Conservation (phyloP, 2,329 filamentous ascomycete species). For the Pestalotiopsis sp. region DNA sequence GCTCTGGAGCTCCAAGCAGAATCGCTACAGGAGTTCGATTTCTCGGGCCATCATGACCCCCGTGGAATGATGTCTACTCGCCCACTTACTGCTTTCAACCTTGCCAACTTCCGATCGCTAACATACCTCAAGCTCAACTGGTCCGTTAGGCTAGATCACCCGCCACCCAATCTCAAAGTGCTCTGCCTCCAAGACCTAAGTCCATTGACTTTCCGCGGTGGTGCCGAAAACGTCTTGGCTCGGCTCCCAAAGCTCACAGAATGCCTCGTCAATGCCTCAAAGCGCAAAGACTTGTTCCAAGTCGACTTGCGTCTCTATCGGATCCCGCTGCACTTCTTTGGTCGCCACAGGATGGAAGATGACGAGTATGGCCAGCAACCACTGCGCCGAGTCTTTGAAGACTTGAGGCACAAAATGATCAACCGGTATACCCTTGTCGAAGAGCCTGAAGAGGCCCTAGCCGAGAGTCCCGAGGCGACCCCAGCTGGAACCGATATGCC, state of each 20-base stretch:
- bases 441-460: neutral
- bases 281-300: neutral
- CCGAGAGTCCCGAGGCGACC: neutral
- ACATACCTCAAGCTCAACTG: neutral
- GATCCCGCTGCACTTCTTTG: neutral
- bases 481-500: too few species aligned
- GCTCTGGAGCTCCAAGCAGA: conserved; percentile 1
- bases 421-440: neutral
- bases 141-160: neutral
- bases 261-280: neutral
- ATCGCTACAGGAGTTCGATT: neutral
- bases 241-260: neutral
- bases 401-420: neutral
- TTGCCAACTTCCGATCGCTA: neutral
- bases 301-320: neutral
- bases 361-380: neutral
- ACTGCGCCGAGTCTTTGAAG: neutral
- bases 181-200: neutral
- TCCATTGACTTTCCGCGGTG: neutral
- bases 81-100: neutral
- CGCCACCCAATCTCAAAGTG: neutral
- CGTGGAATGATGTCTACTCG: neutral
- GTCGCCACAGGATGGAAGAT: neutral
- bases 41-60: neutral
- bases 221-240: neutral